Evolutionary conservation across 495 filamentous ascomycete genomes (phyloP).

Genomic region (Oidiodendron maius): DNA sequence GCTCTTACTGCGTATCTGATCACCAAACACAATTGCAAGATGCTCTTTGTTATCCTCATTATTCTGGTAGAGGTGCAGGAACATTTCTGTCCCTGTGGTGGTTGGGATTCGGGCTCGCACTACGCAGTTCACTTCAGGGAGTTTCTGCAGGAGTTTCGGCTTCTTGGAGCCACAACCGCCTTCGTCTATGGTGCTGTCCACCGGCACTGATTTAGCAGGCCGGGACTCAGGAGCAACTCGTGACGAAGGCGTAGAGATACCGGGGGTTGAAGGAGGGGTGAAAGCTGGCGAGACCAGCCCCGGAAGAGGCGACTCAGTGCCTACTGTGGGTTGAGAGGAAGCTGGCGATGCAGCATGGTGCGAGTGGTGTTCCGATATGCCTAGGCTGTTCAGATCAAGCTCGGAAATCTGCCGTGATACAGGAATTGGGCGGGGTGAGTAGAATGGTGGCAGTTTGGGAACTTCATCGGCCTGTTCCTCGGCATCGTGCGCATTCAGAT

Average conservation of each 20-base stretch:
- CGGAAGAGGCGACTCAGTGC: slow-evolving; percentile 37
- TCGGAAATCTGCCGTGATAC: slow-evolving; percentile 27
- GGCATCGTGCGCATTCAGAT: not conserved
- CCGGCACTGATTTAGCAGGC: slow-evolving; percentile 42
- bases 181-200: slow-evolving; percentile 45
- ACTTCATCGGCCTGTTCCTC: slow-evolving; percentile 11
- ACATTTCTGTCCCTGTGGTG: slow-evolving; percentile 80
- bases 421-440: slow-evolving; percentile 35
- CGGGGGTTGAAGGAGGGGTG: slow-evolving; percentile 74
- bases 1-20: slow-evolving; percentile 70
- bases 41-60: slow-evolving; percentile 93
- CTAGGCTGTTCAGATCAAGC: slow-evolving; percentile 25
- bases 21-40: slow-evolving; percentile 94
- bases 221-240: not conserved
- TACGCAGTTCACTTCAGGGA: slow-evolving; percentile 74
- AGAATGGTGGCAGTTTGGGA: slow-evolving; percentile 31
- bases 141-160: slow-evolving; percentile 59
- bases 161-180: slow-evolving; percentile 47
- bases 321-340: slow-evolving; percentile 16
- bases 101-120: slow-evolving; percentile 83
- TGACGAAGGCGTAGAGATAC: slow-evolving; percentile 45
- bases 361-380: slow-evolving; percentile 2
- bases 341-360: slow-evolving; percentile 2
- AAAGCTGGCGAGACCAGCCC: slow-evolving; percentile 68
- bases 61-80: slow-evolving; percentile 91